These are phyloP conservation scores for Tuber borchii DNA, from an alignment of 495 filamentous ascomycete genomes.

Conservation along the genomic window DNA sequence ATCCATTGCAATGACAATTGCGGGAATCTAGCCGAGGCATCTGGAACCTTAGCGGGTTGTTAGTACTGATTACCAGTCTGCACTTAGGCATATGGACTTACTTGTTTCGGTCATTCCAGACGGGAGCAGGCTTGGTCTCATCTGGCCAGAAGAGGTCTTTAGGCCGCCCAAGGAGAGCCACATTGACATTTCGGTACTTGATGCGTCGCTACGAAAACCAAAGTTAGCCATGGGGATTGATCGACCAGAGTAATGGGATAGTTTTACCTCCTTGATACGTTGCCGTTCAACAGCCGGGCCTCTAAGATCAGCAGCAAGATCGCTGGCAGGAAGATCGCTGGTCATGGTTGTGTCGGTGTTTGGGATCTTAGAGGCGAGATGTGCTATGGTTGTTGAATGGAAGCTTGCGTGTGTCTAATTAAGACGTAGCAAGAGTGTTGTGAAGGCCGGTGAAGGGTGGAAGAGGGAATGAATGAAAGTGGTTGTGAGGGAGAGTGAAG, in stretches of 20 bases:
- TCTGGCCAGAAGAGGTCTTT: constrained; percentile 1
- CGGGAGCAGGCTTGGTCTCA: constrained; percentile 10
- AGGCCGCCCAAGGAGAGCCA: constrained; percentile 32
- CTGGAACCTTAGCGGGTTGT: constrained; percentile 27
- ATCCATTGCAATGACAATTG: constrained; percentile 28
- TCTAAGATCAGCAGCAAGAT: constrained; percentile 33
- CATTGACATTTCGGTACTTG: constrained; percentile 39
- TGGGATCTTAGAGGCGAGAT: constrained; percentile 6
- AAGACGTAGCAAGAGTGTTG: constrained; percentile 3
- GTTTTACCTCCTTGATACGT: constrained; percentile 37
- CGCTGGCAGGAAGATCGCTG: constrained; percentile 22
- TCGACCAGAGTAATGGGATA: constrained; percentile 1
- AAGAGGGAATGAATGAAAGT: constrained; percentile 15
- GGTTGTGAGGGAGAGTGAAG: constrained; percentile 1
- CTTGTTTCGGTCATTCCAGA: constrained; percentile 38
- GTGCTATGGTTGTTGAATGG: constrained; percentile 10
- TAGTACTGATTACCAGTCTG: constrained; percentile 13
- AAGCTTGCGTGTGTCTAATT: constrained; percentile 4
- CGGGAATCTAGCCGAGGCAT: constrained; percentile 18
- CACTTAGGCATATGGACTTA: constrained; percentile 7
- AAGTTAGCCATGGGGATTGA: constrained; percentile 12
- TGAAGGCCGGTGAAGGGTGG: constrained; percentile 18
- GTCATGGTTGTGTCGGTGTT: constrained; percentile 17
- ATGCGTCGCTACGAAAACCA: constrained; percentile 32
- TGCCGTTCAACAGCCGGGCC: constrained; percentile 33